phyloP scores from a whole-genome alignment of 169 alveolate genomes.

The Plasmodium vinckei region DNA sequence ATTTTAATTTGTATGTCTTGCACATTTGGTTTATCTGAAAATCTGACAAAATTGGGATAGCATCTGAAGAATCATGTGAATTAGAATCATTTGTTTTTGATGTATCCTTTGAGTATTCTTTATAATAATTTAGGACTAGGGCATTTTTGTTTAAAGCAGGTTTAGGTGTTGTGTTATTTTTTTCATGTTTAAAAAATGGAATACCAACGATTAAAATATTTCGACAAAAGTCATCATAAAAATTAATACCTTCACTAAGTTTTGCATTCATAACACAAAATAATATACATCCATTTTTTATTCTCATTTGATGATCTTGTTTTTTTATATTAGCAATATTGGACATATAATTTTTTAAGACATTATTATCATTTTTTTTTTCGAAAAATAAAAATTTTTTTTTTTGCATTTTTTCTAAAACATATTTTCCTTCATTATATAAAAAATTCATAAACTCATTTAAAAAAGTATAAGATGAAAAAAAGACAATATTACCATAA shows the following conservation, averaged over 20 bases:
- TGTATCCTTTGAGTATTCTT: constrained; percentile 35
- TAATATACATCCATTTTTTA: constrained; percentile 89
- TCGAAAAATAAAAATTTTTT: constrained; percentile 75
- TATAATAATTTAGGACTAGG: constrained; percentile 68
- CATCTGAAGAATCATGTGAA: neutral
- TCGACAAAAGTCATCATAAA: constrained; percentile 95
- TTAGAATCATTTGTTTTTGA: neutral
- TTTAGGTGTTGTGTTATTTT: constrained; percentile 3
- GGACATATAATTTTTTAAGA: constrained; percentile 6
- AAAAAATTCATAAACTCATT: constrained; percentile 69
- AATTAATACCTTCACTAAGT: constrained; percentile 98
- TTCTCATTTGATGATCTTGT: neutral
- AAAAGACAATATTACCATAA: constrained; percentile 86
- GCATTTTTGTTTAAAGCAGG: constrained; percentile 50
- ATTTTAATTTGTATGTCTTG: constrained; percentile 82
- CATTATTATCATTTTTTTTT: constrained; percentile 25
- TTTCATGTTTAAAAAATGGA: constrained; percentile 91
- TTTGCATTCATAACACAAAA: constrained; percentile 88
- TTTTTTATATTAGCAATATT: constrained; percentile 2
- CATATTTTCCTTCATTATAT: constrained; percentile 30
- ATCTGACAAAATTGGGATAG: neutral
- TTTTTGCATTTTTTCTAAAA: constrained; percentile 36
- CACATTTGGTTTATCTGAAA: constrained; percentile 32
- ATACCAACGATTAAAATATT: constrained; percentile 94
- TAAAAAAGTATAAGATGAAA: constrained; percentile 82